Evolutionary conservation across 2,329 filamentous ascomycete genomes (phyloP), one percentile per base, ranked within the genome.

Genomic region (Trichoderma endophyticum): DNA sequence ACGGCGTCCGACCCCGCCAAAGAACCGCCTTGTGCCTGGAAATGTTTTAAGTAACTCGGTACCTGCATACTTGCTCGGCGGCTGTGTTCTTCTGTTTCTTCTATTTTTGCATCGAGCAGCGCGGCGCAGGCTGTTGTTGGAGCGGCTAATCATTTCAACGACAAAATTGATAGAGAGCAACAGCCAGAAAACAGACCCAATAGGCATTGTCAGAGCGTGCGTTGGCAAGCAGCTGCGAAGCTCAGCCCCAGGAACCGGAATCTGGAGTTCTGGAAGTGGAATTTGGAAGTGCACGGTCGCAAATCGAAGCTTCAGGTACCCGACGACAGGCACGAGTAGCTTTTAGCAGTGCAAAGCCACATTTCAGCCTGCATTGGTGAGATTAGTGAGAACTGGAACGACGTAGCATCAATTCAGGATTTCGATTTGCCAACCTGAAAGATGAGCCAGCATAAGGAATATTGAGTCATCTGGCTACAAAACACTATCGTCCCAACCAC

Each of bases 21-120:
- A 68, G 66, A 69, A 32, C 34, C 66, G 66, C 66, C 66, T 70
- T 67, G 64, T 67, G 61, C 26, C 61, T 64, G 61, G 32, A 54
- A 56, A 24, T 18, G 21, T 21, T 34, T 34, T 8, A 51, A 21
- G 65, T 21, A 68, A 59, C 24, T 48, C 18, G 24, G 51, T 60
- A 68, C 65, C 26, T 60, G 32, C 64, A 67, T 43, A 14, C 21
- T 4, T 30, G 48, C n/a, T 60, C 26, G 65, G 65, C 65, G 65
- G 65, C 65, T 69, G 66, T 69, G 66, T n/a, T 34, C 8, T 21
- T 18, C 14, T 30, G 21, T 28, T 48, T 63, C 60, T 57, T 54
- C 64, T 51, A 56, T 36, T n/a, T 32, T 57, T 14, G 3, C 6
- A 11, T 43, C 64, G 6, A 61, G 14, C 26, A 51, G 36, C 39